These are phyloP conservation scores for Anthracocystis setariae DNA, from an alignment of 1,284 basidiomycete genomes.

Conservation along the genomic window DNA sequence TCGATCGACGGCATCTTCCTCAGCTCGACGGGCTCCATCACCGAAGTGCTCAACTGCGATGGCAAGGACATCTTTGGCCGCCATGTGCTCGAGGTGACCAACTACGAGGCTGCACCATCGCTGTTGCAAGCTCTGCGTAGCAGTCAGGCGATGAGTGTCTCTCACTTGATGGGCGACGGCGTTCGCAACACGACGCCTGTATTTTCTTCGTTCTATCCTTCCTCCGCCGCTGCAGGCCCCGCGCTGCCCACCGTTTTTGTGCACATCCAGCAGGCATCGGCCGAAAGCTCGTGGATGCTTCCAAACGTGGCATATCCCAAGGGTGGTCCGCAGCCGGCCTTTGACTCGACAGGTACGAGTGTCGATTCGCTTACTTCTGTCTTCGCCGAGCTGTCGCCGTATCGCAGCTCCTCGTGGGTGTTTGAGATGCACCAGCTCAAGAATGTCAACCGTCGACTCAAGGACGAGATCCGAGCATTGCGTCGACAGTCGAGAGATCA, in stretches of 20 bases:
- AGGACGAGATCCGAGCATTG: constrained; percentile 57
- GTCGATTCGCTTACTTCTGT: constrained; percentile 52
- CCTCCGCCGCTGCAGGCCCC: constrained; percentile 43
- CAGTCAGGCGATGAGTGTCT: constrained; percentile 47
- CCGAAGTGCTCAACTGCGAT: constrained; percentile 50
- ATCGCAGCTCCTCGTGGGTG: constrained; percentile 56
- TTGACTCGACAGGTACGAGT: constrained; percentile 42
- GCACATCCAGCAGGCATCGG: constrained; percentile 44
- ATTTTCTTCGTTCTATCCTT: constrained; percentile 60
- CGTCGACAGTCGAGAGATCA: constrained; percentile 46
- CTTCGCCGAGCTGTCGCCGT: constrained; percentile 60
- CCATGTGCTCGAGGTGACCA: constrained; percentile 52
- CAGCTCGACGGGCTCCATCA: constrained; percentile 43
- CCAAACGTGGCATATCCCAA: constrained; percentile 50
- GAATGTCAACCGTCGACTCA: constrained; percentile 59
- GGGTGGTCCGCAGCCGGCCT: constrained; percentile 39
- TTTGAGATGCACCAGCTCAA: constrained; percentile 65
- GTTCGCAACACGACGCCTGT: constrained; percentile 40
- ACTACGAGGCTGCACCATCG: constrained; percentile 53
- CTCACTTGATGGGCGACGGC: constrained; percentile 55
- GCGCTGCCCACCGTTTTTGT: constrained; percentile 56
- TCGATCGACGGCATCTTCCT: constrained; percentile 59
- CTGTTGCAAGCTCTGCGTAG: constrained; percentile 52
- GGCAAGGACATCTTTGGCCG: constrained; percentile 48
- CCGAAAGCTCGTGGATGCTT: constrained; percentile 49